Evolutionary conservation across 305 asterid species (phyloP).

Genomic region (Solanum hybrid): DNA sequence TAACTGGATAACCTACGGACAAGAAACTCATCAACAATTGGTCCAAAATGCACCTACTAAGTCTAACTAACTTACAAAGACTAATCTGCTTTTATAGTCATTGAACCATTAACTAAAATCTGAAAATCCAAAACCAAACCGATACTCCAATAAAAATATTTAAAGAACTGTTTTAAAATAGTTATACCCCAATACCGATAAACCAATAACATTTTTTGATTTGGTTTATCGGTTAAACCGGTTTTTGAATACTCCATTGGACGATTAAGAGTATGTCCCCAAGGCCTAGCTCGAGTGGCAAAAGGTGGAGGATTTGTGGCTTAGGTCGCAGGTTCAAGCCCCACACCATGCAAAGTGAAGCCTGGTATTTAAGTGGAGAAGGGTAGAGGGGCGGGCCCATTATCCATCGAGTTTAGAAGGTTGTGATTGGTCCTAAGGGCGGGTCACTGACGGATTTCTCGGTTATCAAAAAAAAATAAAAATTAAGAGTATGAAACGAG

Average conservation of each 20-base stretch:
- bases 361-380: neutral
- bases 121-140: neutral
- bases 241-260: neutral
- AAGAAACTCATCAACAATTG: neutral
- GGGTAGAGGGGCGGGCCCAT: neutral
- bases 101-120: neutral
- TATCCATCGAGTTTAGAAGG: neutral
- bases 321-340: neutral
- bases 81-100: neutral
- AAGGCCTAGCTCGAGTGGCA: neutral
- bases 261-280: neutral
- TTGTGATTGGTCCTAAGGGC: neutral
- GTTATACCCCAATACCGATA: neutral
- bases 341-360: neutral
- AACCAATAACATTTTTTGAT: neutral
- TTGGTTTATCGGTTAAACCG: neutral
- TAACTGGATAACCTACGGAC: neutral
- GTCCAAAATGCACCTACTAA: neutral
- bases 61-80: neutral
- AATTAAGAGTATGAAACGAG: neutral
- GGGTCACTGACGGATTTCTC: neutral
- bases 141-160: neutral
- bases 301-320: neutral
- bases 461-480: too few species aligned
- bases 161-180: too few species aligned